phyloP scores from a whole-genome alignment of 2,329 filamentous ascomycete genomes.

The Aureobasidium melanogenum region DNA sequence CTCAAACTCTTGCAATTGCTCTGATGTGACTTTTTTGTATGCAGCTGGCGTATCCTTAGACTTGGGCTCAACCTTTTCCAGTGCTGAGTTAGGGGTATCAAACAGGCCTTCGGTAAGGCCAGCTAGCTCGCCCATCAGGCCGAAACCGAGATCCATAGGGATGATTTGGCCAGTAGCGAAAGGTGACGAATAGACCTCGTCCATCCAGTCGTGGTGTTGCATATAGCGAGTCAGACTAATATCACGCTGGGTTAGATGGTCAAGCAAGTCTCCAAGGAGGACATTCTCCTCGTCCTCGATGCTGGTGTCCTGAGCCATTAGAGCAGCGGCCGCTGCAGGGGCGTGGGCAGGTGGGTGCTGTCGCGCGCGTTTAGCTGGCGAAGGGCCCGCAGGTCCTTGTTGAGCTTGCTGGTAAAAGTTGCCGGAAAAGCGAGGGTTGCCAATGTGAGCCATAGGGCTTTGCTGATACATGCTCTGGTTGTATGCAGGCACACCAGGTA shows the following conservation, averaged over 20 bases:
- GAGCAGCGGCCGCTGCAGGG: slow-evolving; percentile 36
- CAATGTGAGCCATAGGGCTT: slow-evolving; percentile 15
- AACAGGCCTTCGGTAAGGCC: slow-evolving; percentile 79
- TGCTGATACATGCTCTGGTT: slow-evolving; percentile 15
- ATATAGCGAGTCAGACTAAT: slow-evolving; percentile 80
- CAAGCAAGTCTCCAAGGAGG: slow-evolving; percentile 78
- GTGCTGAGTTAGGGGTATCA: slow-evolving; percentile 43
- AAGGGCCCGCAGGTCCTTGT: slow-evolving; percentile 25
- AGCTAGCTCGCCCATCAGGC: slow-evolving; percentile 67
- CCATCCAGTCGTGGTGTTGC: slow-evolving; percentile 99
- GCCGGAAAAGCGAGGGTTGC: slow-evolving; percentile 15
- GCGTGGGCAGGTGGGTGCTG: slow-evolving; percentile 30
- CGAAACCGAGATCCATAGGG: slow-evolving; percentile 78
- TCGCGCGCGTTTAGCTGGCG: slow-evolving; percentile 39
- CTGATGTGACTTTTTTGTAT: slow-evolving; percentile 52
- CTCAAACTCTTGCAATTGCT: slow-evolving; percentile 76
- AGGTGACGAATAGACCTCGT: slow-evolving; percentile 86
- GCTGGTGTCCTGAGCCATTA: slow-evolving; percentile 33
- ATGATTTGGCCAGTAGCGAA: slow-evolving; percentile 79
- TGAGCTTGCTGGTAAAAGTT: slow-evolving; percentile 15
- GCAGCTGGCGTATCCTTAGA: slow-evolving; percentile 26
- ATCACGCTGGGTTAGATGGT: slow-evolving; percentile 80
- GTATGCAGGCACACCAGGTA: slow-evolving; percentile 9
- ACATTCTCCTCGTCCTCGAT: slow-evolving; percentile 88
- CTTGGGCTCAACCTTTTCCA: slow-evolving; percentile 14